phyloP scores from a whole-genome alignment of 2,329 filamentous ascomycete species.

The Ophiocordyceps camponoti-floridani region DNA sequence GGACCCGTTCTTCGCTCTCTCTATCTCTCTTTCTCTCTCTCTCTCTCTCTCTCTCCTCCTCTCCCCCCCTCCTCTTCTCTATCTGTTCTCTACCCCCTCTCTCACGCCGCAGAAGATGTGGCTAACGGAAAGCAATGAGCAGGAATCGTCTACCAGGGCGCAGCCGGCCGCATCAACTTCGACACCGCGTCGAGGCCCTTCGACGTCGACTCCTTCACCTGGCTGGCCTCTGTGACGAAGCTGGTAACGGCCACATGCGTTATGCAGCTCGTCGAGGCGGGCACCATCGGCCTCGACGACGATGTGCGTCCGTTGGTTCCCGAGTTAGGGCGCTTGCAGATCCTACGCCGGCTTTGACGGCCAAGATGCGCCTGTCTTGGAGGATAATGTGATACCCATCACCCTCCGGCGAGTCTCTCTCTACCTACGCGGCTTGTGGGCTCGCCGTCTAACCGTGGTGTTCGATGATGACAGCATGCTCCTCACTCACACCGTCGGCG shows the following conservation, averaged over 20 bases:
- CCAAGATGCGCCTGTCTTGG: slow-evolving; percentile 17
- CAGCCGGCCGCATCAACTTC: slow-evolving; percentile 17
- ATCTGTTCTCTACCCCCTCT: too few relatives aligned
- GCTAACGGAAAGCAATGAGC: too few relatives aligned
- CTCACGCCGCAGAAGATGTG: too few relatives aligned
- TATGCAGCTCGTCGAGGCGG: slow-evolving; percentile 21
- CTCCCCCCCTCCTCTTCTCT: too few relatives aligned
- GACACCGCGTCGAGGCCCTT: slow-evolving; percentile 12
- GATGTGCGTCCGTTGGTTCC: slow-evolving; percentile 16
- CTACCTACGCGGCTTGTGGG: too few relatives aligned
- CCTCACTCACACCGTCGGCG: slow-evolving; percentile 29
- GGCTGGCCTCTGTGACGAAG: slow-evolving; percentile 24
- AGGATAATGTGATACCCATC: slow-evolving; percentile 17
- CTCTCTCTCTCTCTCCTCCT: too few relatives aligned
- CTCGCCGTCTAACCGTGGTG: neutral
- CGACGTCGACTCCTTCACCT: slow-evolving; percentile 14
- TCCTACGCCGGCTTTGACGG: slow-evolving; percentile 17
- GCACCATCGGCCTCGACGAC: slow-evolving; percentile 15
- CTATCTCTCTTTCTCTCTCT: too few relatives aligned
- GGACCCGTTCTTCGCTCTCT: too few relatives aligned
- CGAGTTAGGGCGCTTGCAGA: slow-evolving; percentile 14
- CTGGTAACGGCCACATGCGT: slow-evolving; percentile 18
- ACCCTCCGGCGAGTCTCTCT: slow-evolving; percentile 15
- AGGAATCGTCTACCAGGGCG: slow-evolving; percentile 14
- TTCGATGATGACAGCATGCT: slow-evolving; percentile 13